Conservation (phyloP, 2,329 filamentous ascomycete genomes). For the Diaporthe citri region DNA sequence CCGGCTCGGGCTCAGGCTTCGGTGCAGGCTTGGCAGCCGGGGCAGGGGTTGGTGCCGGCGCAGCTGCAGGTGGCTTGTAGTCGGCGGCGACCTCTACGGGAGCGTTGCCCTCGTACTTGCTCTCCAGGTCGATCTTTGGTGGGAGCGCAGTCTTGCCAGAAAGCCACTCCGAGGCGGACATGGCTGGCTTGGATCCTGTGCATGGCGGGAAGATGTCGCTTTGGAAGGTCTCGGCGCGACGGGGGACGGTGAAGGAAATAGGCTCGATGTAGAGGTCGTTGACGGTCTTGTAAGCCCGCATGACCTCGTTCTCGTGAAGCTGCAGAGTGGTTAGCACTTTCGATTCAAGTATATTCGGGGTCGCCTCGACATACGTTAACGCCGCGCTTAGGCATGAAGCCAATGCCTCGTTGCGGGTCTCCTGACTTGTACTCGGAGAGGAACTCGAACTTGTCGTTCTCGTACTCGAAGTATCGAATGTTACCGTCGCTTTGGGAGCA, state of each 20-base stretch:
- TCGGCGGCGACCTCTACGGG: constrained; percentile 82
- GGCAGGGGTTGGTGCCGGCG: constrained; percentile 58
- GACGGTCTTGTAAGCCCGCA: constrained; percentile 97
- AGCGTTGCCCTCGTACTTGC: constrained; percentile 86
- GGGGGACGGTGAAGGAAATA: constrained; percentile 96
- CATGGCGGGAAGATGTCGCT: constrained; percentile 96
- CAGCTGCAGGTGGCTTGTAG: constrained; percentile 69
- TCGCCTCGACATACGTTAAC: constrained; percentile 75
- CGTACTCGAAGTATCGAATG: constrained; percentile 98
- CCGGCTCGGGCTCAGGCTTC: constrained; percentile 67
- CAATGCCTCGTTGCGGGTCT: constrained; percentile 94
- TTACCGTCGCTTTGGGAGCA: constrained; percentile 83
- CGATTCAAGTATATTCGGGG: neutral
- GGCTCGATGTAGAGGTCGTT: constrained; percentile 96
- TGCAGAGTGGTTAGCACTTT: constrained; percentile 49
- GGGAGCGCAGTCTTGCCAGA: constrained; percentile 86
- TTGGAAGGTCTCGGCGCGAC: constrained; percentile 94
- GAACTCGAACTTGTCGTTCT: constrained; percentile 99
- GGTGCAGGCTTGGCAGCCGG: constrained; percentile 61
- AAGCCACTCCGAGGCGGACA: constrained; percentile 87
- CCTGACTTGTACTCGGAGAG: constrained; percentile 97
- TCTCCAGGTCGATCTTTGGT: constrained; percentile 93
- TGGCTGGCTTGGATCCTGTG: constrained; percentile 81
- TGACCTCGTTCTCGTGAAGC: constrained; percentile 96
- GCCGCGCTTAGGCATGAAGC: constrained; percentile 93